A percentile compares a stretch with the other conserved stretches of the same genome.
These are phyloP conservation scores for Paecilomyces variotii DNA, from an alignment of 2,329 filamentous ascomycete species.

Conservation along the genomic window DNA sequence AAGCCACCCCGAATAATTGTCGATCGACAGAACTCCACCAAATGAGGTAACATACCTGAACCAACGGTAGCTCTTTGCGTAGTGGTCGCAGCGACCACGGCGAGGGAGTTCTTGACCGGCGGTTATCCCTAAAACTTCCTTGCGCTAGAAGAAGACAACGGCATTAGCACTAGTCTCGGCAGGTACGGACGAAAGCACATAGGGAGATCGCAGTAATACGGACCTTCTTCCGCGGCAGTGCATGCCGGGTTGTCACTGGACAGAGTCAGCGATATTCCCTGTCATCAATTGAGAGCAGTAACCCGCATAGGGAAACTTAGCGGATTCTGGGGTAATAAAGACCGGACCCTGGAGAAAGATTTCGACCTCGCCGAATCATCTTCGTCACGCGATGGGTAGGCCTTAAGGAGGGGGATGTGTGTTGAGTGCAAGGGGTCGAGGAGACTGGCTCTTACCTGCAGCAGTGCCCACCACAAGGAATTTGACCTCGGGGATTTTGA, in stretches of 20 bases:
- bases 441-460: conserved; percentile 28
- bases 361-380: neutral
- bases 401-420: neutral
- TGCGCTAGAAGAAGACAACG: conserved; percentile 22
- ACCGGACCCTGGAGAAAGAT: neutral
- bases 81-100: conserved; percentile 47
- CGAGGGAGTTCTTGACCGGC: conserved; percentile 47
- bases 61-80: conserved; percentile 49
- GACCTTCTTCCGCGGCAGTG: conserved; percentile 30
- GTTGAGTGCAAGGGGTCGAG: neutral
- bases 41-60: conserved; percentile 36
- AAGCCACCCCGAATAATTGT: neutral
- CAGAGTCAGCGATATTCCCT: neutral
- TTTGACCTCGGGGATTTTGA: conserved; percentile 69
- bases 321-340: neutral
- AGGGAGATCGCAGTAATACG: conserved; percentile 3
- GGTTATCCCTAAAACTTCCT: conserved; percentile 47
- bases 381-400: neutral
- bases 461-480: conserved; percentile 63
- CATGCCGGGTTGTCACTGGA: conserved; percentile 21
- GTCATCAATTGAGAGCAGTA: neutral
- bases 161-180: neutral
- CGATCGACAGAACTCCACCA: too few relatives aligned
- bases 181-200: neutral
- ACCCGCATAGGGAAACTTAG: neutral